Base-by-base conservation (phyloP, 2,329 filamentous ascomycete genomes). In the Chrysoporthe puriensis region DNA sequence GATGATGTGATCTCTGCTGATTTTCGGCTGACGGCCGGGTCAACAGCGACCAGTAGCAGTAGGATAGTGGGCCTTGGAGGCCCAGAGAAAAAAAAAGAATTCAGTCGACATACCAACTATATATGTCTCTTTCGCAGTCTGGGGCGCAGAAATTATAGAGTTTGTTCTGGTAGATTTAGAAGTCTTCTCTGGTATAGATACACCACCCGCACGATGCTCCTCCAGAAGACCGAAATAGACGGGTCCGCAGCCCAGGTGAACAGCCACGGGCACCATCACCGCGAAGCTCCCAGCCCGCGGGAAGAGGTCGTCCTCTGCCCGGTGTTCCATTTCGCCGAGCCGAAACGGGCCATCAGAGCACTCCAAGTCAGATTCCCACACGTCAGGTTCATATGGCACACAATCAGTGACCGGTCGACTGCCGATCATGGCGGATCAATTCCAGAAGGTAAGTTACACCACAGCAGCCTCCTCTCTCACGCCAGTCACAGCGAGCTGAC, bases 341-440 rank as follows among this genome's bases (percentile, higher is more conserved):
- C 18, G 8, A 43, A 46, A 32, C 42, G 62, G 34, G 40, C 64
- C 52, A 69, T 67, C 13, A 26, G 44, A n/a, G 21, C 21, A 5
- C 16, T 66, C 3, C 54, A 66, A 44, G 36, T 16, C n/a, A 46
- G 44, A 4, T 66, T 60, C 16, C 64, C 64, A 14, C 57, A 61
- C 34, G 64, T 66, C 46, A 50, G 36, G 32, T 54, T 66, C 56
- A 60, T 66, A 50, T 66, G 64, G 64, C 64, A 66, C 36, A 66
- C 56, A 4, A 5, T 66, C 0, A 16, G 36, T 26, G 64, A 66
- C n/a, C 42, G 36, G 16, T 32, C 13, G 32, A 4, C 21, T 8
- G 26, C 40, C 4, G 18, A 52, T 14, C n/a, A 44, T 56, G 44
- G 54, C 11, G 11, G 34, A 18, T 7, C 7, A 13, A 66, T 66